phyloP scores from a whole-genome alignment of 106 monocot genomes.

The Dendrobium chrysotoxum region DNA sequence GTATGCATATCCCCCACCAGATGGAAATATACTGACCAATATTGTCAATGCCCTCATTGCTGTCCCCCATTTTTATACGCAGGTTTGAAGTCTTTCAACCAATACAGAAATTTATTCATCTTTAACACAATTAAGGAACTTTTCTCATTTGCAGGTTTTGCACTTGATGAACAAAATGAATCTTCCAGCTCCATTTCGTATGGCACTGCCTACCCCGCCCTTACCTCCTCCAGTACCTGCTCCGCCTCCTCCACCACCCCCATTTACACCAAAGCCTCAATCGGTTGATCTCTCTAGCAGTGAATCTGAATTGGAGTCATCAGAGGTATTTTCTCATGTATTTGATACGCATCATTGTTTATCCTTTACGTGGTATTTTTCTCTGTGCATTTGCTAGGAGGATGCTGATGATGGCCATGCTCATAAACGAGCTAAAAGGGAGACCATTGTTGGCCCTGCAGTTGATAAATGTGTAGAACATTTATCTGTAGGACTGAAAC shows the following conservation, averaged over 20 bases:
- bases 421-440: constrained; percentile 57
- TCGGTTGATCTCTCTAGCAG: constrained; percentile 54
- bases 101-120: background rate
- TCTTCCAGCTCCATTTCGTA: constrained; percentile 91
- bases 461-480: constrained; percentile 76
- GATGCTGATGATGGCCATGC: constrained; percentile 20
- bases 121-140: background rate
- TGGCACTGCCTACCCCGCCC: constrained; percentile 90
- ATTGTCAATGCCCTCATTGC: constrained; percentile 90
- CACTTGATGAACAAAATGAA: constrained; percentile 99
- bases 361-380: background rate
- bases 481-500: constrained; percentile 91
- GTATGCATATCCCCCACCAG: constrained; percentile 90
- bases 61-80: constrained; percentile 95
- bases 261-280: constrained; percentile 13
- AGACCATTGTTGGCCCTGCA: constrained; percentile 82
- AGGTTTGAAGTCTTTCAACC: constrained; percentile 36
- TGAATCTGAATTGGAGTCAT: constrained; percentile 94
- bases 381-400: constrained; percentile 41
- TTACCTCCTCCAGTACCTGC: constrained; percentile 67
- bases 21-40: constrained; percentile 96
- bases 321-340: constrained; percentile 46
- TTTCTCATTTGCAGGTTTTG: constrained; percentile 48
- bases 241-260: constrained; percentile 51
- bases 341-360: background rate